A percentile compares a stretch with the other conserved stretches of the same genome.
Conservation (phyloP, 495 filamentous ascomycete species). For the Neurospora sublineolata region DNA sequence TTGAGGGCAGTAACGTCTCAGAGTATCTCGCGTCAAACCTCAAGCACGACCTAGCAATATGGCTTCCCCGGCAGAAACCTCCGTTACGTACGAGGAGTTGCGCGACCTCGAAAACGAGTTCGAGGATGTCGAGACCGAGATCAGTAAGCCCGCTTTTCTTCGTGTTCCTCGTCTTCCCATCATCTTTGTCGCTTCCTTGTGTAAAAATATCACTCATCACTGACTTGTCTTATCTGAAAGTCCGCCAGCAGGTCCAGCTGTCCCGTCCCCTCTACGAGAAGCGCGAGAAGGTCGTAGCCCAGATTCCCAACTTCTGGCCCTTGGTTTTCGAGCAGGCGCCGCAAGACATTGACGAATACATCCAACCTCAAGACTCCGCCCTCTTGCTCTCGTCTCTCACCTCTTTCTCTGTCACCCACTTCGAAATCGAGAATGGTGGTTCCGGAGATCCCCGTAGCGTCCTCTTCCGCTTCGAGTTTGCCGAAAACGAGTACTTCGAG, state of each 20-base stretch:
- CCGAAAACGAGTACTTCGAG: slow-evolving; percentile 61
- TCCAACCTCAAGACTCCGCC: slow-evolving; percentile 63
- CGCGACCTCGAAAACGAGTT: slow-evolving; percentile 58
- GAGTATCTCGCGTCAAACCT: background rate
- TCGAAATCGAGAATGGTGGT: slow-evolving; percentile 54
- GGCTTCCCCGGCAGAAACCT: slow-evolving; percentile 25
- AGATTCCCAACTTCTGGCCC: slow-evolving; percentile 79
- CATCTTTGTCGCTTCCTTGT: background rate
- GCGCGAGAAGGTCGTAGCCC: slow-evolving; percentile 52
- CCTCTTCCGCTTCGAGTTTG: slow-evolving; percentile 48
- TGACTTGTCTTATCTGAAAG: slow-evolving; percentile 22
- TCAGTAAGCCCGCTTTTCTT: slow-evolving; percentile 39
- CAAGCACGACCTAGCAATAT: background rate
- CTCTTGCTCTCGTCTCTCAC: slow-evolving; percentile 51
- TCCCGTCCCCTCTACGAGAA: slow-evolving; percentile 54
- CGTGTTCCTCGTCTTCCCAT: background rate
- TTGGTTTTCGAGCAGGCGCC: slow-evolving; percentile 78
- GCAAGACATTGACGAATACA: slow-evolving; percentile 69
- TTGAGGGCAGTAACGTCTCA: background rate
- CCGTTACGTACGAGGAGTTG: slow-evolving; percentile 44
- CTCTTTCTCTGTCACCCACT: slow-evolving; percentile 55
- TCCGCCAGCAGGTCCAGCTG: slow-evolving; percentile 43
- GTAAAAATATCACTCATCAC: background rate
- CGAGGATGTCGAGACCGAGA: slow-evolving; percentile 56
- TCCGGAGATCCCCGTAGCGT: slow-evolving; percentile 55